These are phyloP conservation scores for Candida nonsorbophila DNA, from an alignment of 805 yeast genomes.

Conservation along the genomic window DNA sequence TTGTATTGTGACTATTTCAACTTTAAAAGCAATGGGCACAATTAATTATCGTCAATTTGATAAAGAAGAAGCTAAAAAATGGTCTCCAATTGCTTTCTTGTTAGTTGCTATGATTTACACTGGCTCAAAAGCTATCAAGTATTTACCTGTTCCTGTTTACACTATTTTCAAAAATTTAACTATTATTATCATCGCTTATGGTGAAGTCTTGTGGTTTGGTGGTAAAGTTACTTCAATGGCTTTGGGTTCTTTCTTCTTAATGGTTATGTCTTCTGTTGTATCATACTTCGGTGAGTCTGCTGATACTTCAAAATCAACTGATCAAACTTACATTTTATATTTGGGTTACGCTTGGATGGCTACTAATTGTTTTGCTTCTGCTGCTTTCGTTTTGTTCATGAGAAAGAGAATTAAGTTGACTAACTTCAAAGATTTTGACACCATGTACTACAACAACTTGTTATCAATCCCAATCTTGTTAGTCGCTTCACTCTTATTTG, in stretches of 20 bases:
- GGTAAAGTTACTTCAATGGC: conserved; percentile 89
- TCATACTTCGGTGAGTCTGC: conserved; percentile 84
- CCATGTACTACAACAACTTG: conserved; percentile 97
- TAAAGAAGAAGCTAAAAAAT: conserved; percentile 84
- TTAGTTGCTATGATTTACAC: conserved; percentile 95
- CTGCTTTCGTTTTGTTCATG: conserved; percentile 89
- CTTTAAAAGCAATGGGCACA: conserved; percentile 67
- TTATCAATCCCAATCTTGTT: conserved; percentile 87
- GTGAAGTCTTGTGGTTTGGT: conserved; percentile 97
- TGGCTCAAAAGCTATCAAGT: conserved; percentile 90
- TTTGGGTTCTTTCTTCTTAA: conserved; percentile 77
- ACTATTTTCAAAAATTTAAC: conserved; percentile 97
- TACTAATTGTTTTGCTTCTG: conserved; percentile 88
- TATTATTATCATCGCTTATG: conserved; percentile 93
- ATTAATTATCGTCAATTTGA: conserved; percentile 86
- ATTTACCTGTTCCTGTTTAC: conserved; percentile 88
- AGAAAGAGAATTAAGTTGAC: conserved; percentile 97
- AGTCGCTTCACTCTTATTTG: conserved; percentile 67
- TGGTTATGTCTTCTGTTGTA: conserved; percentile 93
- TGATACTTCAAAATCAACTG: conserved; percentile 32
- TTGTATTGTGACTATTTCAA: conserved; percentile 67
- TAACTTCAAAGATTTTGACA: conserved; percentile 93
- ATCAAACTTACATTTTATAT: conserved; percentile 42
- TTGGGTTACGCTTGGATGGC: conserved; percentile 97
- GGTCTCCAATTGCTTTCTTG: conserved; percentile 90